These are phyloP conservation scores for Trifolium subterraneum DNA, from an alignment of 306 rosid genomes.

Conservation along the genomic window DNA sequence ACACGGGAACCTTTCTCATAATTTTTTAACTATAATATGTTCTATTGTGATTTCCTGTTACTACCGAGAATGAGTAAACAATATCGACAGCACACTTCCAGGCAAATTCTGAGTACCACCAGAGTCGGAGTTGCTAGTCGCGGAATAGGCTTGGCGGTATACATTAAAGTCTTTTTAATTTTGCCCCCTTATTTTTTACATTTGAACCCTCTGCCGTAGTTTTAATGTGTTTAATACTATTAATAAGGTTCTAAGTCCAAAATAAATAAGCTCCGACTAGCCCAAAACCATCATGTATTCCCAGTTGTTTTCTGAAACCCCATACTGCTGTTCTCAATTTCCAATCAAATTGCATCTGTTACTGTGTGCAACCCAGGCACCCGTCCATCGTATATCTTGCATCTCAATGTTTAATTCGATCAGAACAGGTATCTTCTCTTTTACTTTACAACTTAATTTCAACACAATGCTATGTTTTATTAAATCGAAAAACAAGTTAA, in stretches of 20 bases:
- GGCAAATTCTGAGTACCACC: conserved; percentile 2
- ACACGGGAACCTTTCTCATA: neutral
- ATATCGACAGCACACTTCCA: conserved; percentile 19
- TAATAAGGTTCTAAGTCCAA: neutral
- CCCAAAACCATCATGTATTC: neutral
- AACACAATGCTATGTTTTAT: neutral
- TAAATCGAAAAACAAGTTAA: neutral
- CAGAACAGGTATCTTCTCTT: neutral
- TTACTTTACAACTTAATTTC: neutral
- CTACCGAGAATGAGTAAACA: conserved; percentile 6
- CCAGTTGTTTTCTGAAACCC: neutral
- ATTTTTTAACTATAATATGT: neutral
- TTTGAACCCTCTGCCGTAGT: neutral
- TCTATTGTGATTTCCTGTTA: conserved; percentile 29
- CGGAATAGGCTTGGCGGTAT: conserved; percentile 13
- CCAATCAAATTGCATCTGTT: neutral
- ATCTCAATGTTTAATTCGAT: neutral
- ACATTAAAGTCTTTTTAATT: neutral
- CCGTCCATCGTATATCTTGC: neutral
- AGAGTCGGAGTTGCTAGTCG: conserved; percentile 14
- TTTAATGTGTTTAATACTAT: neutral
- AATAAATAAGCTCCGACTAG: neutral
- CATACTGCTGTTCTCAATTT: neutral
- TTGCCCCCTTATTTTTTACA: neutral
- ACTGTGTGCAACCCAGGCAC: neutral